Base-by-base conservation (phyloP, 139 green algal genomes). In the Bryopsis sp. region DNA sequence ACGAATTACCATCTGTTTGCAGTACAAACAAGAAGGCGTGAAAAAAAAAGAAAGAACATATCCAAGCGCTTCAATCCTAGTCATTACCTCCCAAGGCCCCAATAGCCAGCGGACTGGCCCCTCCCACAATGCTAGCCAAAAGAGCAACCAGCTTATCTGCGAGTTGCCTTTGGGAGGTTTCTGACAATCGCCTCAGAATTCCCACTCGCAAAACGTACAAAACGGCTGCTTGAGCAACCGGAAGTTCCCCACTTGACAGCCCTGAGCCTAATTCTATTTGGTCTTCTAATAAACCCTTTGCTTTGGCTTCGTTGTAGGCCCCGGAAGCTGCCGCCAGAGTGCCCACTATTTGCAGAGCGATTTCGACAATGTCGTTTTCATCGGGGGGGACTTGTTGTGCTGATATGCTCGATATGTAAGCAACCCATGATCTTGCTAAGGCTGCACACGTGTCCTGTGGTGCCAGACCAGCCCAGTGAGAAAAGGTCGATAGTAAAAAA, bases 161-260 rank as follows among this genome's bases (percentile, higher is more conserved):
- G 68, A 96, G 71, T 58, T 73, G 48, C 7, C 82, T 68, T 78
- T 92, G 85, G 0, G 70, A 77, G 11, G 71, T 63, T 77, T 96
- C 90, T 6, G 76, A 74, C 77, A 96, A 78, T 48, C 66, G 74
- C 58, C 85, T 76, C 50, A 96, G 78, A 3, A 93, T 74, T 31
- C 77, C 87, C 7, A 81, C 75, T 0, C 89, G 76, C 48, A 96
- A 62, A 36, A 95, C 77, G 68, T 91, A 95, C 37, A 96, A 72
- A 38, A 84, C 79, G 47, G 75, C 83, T 0, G 89, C 89, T 79
- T 92, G 82, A 50, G 82, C 73, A 31, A 78, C 68, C 2, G 82
- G 82, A 48, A 77, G 66, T 67, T 88, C 82, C 2, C 82, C 82
- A 7, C 59, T 61, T 28, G 50, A 38, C 7, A 81, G 62, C 43